A percentile compares a stretch with the other conserved stretches of the same genome.
These are phyloP conservation scores for Sclerotinia nivalis DNA, from an alignment of 2,329 filamentous ascomycete genomes.

Conservation along the genomic window DNA sequence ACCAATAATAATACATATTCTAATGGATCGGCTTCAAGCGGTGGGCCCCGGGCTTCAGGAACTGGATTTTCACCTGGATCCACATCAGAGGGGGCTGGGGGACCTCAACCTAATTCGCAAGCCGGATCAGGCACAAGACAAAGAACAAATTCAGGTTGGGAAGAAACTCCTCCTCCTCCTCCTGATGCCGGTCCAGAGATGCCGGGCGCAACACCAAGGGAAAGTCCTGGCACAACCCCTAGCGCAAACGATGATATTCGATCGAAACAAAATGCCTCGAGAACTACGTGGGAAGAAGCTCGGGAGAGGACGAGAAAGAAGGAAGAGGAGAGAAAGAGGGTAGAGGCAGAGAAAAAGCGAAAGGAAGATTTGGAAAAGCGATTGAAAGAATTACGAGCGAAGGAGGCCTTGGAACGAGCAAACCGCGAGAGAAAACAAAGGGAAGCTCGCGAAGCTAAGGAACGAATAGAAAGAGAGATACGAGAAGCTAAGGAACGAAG, in stretches of 20 bases:
- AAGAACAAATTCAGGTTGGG: slow-evolving; percentile 16
- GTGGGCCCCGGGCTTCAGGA: slow-evolving; percentile 23
- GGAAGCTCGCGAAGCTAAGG: slow-evolving; percentile 51
- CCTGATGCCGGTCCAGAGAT: slow-evolving; percentile 25
- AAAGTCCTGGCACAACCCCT: slow-evolving; percentile 14
- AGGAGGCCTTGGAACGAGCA: slow-evolving; percentile 50
- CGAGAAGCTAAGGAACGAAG: slow-evolving; percentile 26
- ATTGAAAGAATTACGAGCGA: slow-evolving; percentile 58
- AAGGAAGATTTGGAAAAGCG: slow-evolving; percentile 56
- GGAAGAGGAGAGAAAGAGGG: slow-evolving; percentile 65
- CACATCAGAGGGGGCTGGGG: slow-evolving; percentile 21
- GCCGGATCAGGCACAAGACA: slow-evolving; percentile 23
- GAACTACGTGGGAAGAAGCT: slow-evolving; percentile 66
- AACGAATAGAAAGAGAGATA: slow-evolving; percentile 52
- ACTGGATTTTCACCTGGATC: slow-evolving; percentile 20
- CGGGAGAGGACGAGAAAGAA: slow-evolving; percentile 65
- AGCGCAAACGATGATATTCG: slow-evolving; percentile 27
- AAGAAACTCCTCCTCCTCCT: slow-evolving; percentile 22
- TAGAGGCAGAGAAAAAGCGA: slow-evolving; percentile 61
- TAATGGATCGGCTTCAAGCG: slow-evolving; percentile 33
- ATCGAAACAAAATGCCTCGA: slow-evolving; percentile 39
- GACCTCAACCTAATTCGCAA: slow-evolving; percentile 29
- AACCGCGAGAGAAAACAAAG: slow-evolving; percentile 44
- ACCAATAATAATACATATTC: slow-evolving; percentile 32
- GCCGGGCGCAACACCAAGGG: slow-evolving; percentile 15